A percentile compares a stretch with the other conserved stretches of the same genome.
These are phyloP conservation scores for Mallotus japonicus DNA, from an alignment of 441 rosid species.

Conservation along the genomic window DNA sequence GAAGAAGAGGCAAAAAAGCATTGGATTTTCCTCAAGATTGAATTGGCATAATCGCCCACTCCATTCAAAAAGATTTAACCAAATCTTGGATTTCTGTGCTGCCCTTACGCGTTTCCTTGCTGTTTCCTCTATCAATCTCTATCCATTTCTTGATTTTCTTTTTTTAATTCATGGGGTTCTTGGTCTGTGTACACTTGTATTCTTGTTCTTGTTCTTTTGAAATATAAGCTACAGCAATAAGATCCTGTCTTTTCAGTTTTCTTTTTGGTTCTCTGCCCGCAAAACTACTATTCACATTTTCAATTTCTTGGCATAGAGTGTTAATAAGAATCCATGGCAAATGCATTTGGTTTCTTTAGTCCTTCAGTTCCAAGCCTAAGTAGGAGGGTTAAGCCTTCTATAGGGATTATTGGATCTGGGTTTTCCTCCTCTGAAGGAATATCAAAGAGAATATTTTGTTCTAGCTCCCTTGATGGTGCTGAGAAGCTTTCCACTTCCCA, in stretches of 20 bases:
- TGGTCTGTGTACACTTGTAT: conserved; percentile 5
- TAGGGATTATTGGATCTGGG: conserved; percentile 63
- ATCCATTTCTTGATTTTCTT: not conserved
- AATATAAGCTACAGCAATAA: conserved; percentile 18
- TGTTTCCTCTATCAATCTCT: conserved; percentile 1
- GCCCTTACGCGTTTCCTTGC: not conserved
- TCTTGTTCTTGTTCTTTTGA: conserved; percentile 9
- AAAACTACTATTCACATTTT: not conserved
- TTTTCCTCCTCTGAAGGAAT: conserved; percentile 37
- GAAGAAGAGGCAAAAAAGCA: conserved; percentile 18
- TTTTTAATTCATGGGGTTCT: conserved; percentile 17
- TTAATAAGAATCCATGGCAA: conserved; percentile 51
- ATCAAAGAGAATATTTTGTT: conserved; percentile 53
- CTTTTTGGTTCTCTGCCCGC: not conserved
- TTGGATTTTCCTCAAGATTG: conserved; percentile 50
- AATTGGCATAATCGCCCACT: conserved; percentile 45
- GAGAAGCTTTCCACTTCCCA: conserved; percentile 55
- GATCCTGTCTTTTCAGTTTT: conserved; percentile 26
- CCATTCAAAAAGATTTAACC: conserved; percentile 23
- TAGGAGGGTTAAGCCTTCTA: conserved; percentile 44
- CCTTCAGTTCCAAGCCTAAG: conserved; percentile 57
- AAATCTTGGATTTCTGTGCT: not conserved
- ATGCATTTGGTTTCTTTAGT: conserved; percentile 63
- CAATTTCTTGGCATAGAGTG: conserved; percentile 11
- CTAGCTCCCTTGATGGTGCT: conserved; percentile 41